phyloP scores from a whole-genome alignment of 805 yeast species.

The Starmerella roubikii region DNA sequence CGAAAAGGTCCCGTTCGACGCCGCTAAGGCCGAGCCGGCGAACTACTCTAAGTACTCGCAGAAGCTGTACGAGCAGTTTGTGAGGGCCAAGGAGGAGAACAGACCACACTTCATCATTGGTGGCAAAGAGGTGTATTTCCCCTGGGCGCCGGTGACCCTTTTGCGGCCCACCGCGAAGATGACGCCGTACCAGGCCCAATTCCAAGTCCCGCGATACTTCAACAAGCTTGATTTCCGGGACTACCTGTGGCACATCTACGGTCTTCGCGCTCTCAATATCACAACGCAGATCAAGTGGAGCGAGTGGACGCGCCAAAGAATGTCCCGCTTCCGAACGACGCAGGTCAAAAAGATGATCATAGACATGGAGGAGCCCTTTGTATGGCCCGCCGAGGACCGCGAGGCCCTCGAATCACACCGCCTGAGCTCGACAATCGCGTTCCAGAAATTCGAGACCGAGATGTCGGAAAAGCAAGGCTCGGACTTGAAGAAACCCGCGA shows the following conservation, averaged over 20 bases:
- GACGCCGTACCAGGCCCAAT: conserved; percentile 94
- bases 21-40: conserved; percentile 15
- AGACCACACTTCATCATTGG: conserved; percentile 77
- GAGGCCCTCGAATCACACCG: conserved; percentile 25
- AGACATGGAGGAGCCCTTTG: conserved; percentile 88
- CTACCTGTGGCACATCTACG: conserved; percentile 79
- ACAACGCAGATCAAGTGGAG: conserved; percentile 77
- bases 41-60: conserved; percentile 19
- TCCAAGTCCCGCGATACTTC: conserved; percentile 84
- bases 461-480: conserved; percentile 44
- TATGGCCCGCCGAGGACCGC: conserved; percentile 66
- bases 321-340: conserved; percentile 60
- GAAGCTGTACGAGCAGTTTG: conserved; percentile 11
- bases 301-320: conserved; percentile 45
- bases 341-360: conserved; percentile 93
- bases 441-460: conserved; percentile 38
- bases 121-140: conserved; percentile 62
- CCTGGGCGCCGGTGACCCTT: conserved; percentile 67
- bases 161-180: conserved; percentile 90
- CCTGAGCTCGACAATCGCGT: conserved; percentile 13
- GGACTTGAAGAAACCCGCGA: conserved; percentile 51
- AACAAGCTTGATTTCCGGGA: conserved; percentile 91
- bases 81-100: conserved; percentile 26
- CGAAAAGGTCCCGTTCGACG: conserved; percentile 8
- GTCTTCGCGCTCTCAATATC: conserved; percentile 74